Base-by-base conservation (phyloP, 2,329 filamentous ascomycete species). In the Didymella glomerata region DNA sequence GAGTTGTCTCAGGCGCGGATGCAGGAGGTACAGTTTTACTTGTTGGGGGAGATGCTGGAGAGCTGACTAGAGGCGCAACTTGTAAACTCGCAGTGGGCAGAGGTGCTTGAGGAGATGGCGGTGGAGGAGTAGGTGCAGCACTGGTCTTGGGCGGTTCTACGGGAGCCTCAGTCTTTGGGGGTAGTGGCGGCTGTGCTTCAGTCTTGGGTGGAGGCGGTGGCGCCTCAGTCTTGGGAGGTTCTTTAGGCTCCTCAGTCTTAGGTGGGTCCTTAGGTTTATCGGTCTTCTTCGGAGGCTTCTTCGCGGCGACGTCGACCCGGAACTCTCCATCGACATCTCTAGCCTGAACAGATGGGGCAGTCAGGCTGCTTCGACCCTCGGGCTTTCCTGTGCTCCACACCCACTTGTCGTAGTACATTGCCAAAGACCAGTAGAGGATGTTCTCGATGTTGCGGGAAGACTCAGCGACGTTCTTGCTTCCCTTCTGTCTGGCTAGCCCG, bases 311-410 rank as follows among this genome's bases (percentile, higher is more conserved):
- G 32, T 48, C 32, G 14, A 57, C 36, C 30, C 44, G 34, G 24
- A 53, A 57, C 7, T 32, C 47, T 41, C 8, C 41, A n/a, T 48
- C 48, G 14, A 47, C 13, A 30, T 36, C 22, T 18, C 44, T 48
- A 52, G 47, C 41, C 36, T 54, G 38, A 1, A 18, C 50, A 1
- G 59, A 24, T 11, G 50, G n/a, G 28, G 49, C 14, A 7, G 32
- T 46, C 32, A 55, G 20, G 18, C 25, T 34, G n/a, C 16, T 51
- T 20, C 41, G 46, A 7, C 45, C 42, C 14, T 51, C 54, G 13
- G 59, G 59, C 14, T 59, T 62, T 2, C 59, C 59, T 16, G 59
- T 62, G n/a, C 54, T 59, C 59, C 59, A 62, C 7, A 58, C 2
- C 49, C 50, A 62, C 9, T 55, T 49, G n/a, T 59, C 47, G 20